Evolutionary conservation across 192 early-diverging fungal species (phyloP), one percentile per base, ranked within the genome.

Genomic region (Podila horticola): DNA sequence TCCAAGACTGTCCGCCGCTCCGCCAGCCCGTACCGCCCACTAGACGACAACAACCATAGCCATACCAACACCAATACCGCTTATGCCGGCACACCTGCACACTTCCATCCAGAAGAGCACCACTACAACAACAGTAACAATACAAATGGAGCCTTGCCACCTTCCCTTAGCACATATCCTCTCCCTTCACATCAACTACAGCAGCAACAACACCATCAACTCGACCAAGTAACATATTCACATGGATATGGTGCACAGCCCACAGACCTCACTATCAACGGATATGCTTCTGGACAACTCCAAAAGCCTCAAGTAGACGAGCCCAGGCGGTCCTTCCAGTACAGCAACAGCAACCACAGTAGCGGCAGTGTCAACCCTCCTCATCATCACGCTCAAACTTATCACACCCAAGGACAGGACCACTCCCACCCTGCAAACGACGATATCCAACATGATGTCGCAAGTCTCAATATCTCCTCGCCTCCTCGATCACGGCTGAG

Each of bases 381-480:
- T 45, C 1, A 3, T 17, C 41, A 15, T 17, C 41, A 45, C 15
- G 41, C 2, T 45, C 41, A 45, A 3, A 13, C 13, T 17, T 13
- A 45, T 4, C 15, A 12, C 41, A 15, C 41, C 20, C 52, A 55
- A 55, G 24, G 52, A n/a, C 59, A 57, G 19, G 38, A 73, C 28
- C 41, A 59, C 15, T 51, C 63, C n/a, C n/a, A n/a, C 20, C 24
- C 52, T 10, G 24, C n/a, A n/a, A 58, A 28, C 33, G 45, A 49
- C 19, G 77, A 73, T 61, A 68, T 81, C 33, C 77, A 81, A 17
- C 64, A 73, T 11, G 71, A 81, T 29, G 77, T 73, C 7, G 72
- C 77, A 24, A 81, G 57, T 48, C 77, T 81, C 62, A 72, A 69
- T 36, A 81, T 81, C 30, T 67, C 77, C n/a, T 81, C 77, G 8